Conservation (phyloP, 441 rosid species). For the Pelargonium australe region DNA sequence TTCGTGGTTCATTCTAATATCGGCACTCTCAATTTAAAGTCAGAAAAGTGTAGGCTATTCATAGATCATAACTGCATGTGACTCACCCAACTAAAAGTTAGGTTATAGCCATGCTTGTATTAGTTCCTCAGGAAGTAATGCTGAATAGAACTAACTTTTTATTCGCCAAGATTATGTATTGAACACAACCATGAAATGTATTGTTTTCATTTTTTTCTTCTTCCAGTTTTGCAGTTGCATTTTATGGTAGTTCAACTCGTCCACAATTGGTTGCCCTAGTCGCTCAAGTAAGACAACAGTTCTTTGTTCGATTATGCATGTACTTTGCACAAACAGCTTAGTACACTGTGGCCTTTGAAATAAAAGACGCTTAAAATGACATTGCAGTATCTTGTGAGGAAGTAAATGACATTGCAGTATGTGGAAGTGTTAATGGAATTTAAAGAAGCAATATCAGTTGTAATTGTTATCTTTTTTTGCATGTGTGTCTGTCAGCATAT, state of each 20-base stretch:
- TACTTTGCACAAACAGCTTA: neutral
- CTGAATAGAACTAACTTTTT: conserved; percentile 2
- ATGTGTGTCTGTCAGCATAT: neutral
- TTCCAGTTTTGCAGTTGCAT: conserved; percentile 86
- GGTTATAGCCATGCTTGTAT: neutral
- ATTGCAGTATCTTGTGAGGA: neutral
- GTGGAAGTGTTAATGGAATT: neutral
- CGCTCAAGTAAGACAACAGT: conserved; percentile 68
- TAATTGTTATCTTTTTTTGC: neutral
- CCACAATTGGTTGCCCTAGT: conserved; percentile 85
- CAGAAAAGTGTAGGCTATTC: neutral
- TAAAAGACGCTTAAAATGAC: neutral
- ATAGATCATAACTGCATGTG: neutral
- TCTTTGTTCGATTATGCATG: conserved; percentile 8
- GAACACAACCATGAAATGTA: neutral
- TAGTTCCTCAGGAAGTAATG: neutral
- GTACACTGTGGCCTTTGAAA: neutral
- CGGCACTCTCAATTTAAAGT: neutral
- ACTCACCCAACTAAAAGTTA: conserved; percentile 3
- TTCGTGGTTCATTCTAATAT: neutral
- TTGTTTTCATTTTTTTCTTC: neutral
- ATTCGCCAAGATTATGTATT: neutral
- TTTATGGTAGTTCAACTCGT: conserved; percentile 55
- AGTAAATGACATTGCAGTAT: neutral
- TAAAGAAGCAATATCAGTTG: neutral